A percentile compares a stretch with the other conserved stretches of the same genome.
Evolutionary conservation across 2,329 filamentous ascomycete species (phyloP).

Genomic region (Pyrenochaeta sp.): DNA sequence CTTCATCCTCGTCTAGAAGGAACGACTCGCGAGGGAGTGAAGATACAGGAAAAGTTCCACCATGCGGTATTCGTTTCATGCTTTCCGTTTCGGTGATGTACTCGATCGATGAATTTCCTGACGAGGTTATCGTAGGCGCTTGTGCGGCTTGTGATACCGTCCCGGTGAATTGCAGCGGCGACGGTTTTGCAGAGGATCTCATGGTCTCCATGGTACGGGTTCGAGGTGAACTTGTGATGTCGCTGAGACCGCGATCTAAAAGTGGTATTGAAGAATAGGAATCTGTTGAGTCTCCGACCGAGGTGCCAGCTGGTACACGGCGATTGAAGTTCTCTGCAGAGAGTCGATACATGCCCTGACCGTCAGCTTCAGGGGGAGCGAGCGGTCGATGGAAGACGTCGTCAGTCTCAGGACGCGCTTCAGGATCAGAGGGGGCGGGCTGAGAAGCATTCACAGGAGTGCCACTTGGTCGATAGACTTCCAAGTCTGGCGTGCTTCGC

Average conservation of each 20-base stretch:
- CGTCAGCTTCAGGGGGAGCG: conserved; percentile 36
- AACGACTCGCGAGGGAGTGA: conserved; percentile 54
- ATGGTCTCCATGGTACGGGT: conserved; percentile 55
- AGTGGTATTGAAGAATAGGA: conserved; percentile 82
- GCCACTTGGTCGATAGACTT: conserved; percentile 33
- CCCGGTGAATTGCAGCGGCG: conserved; percentile 38
- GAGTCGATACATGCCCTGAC: conserved; percentile 41
- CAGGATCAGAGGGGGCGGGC: conserved; percentile 28
- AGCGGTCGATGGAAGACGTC: conserved; percentile 39
- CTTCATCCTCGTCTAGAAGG: conserved; percentile 62
- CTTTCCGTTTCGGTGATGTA: conserved; percentile 61
- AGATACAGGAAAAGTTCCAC: conserved; percentile 52
- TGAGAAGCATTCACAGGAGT: conserved; percentile 24
- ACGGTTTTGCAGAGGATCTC: conserved; percentile 54
- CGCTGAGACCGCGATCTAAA: conserved; percentile 69
- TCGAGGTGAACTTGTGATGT: conserved; percentile 27
- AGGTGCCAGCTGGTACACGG: conserved; percentile 39
- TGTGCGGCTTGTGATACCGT: conserved; percentile 23
- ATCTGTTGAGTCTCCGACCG: conserved; percentile 68
- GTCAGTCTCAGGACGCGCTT: conserved; percentile 29
- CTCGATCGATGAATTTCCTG: conserved; percentile 60
- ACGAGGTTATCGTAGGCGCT: conserved; percentile 30
- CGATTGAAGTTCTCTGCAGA: conserved; percentile 42
- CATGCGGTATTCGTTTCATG: conserved; percentile 57
- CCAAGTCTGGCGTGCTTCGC: conserved; percentile 27